phyloP scores from a whole-genome alignment of 495 filamentous ascomycete genomes.

The Penicillium daleae region DNA sequence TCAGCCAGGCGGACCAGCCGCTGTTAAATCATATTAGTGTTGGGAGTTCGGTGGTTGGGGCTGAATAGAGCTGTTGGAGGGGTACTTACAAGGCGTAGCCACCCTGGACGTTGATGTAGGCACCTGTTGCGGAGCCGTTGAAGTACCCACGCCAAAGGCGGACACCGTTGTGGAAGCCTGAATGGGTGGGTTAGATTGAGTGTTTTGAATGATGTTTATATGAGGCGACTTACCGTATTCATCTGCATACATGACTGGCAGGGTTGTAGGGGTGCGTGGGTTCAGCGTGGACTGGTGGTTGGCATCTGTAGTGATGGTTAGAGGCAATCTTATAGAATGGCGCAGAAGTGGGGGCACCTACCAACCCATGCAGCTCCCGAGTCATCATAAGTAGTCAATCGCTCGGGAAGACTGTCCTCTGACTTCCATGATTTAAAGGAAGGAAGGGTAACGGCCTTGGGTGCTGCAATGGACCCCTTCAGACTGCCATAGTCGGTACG shows the following conservation, averaged over 20 bases:
- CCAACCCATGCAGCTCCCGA: constrained; percentile 58
- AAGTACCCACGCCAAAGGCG: constrained; percentile 75
- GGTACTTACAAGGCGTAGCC: constrained; percentile 56
- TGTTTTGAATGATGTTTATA: neutral
- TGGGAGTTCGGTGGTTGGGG: neutral
- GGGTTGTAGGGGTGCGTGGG: constrained; percentile 59
- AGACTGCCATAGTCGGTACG: constrained; percentile 52
- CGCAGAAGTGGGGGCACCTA: no score
- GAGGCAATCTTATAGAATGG: neutral
- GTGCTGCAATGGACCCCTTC: constrained; percentile 50
- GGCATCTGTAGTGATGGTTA: constrained; percentile 39
- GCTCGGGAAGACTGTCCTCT: constrained; percentile 71
- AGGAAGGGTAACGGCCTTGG: constrained; percentile 52
- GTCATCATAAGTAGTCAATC: constrained; percentile 63
- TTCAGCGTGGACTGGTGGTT: constrained; percentile 62
- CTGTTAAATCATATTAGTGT: constrained; percentile 24
- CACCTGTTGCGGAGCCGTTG: constrained; percentile 54
- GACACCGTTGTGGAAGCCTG: constrained; percentile 67
- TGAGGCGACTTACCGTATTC: constrained; percentile 58
- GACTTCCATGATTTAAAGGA: constrained; percentile 64
- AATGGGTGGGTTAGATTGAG: neutral
- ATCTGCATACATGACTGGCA: constrained; percentile 59
- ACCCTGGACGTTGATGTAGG: constrained; percentile 62
- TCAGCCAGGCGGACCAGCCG: constrained; percentile 59
- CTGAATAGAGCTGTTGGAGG: no score